Evolutionary conservation across 116 monocot species (phyloP).

Genomic region (Zostera marina): DNA sequence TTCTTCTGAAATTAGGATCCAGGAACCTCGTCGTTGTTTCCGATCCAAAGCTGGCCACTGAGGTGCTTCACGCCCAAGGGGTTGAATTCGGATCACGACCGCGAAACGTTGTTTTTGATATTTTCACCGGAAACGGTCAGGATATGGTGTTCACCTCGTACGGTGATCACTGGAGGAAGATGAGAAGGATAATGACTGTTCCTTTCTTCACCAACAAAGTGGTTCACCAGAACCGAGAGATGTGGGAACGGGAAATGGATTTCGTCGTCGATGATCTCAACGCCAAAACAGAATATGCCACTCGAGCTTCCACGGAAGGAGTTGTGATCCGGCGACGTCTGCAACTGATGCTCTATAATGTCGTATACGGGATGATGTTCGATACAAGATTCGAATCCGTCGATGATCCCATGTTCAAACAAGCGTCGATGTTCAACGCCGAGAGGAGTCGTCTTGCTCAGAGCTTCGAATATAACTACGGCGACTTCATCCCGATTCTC

Average conservation of each 20-base stretch:
- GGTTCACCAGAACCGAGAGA: conserved; percentile 29
- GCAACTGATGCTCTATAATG: conserved; percentile 67
- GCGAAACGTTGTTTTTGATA: conserved; percentile 83
- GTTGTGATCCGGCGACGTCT: conserved; percentile 33
- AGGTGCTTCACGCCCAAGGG: conserved; percentile 80
- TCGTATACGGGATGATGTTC: conserved; percentile 71
- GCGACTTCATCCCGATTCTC: conserved; percentile 58
- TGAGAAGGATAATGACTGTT: conserved; percentile 80
- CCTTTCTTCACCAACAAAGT: conserved; percentile 97
- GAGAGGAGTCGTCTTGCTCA: conserved; percentile 59
- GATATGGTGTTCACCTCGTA: conserved; percentile 96
- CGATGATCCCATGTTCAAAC: conserved; percentile 41
- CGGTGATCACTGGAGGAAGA: conserved; percentile 89
- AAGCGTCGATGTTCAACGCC: conserved; percentile 30
- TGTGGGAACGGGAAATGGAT: conserved; percentile 42
- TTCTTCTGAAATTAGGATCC: conserved; percentile 22
- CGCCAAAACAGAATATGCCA: conserved; percentile 19
- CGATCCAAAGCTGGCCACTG: conserved; percentile 53
- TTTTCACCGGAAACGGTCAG: conserved; percentile 87
- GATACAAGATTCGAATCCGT: conserved; percentile 40
- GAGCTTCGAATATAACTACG: conserved; percentile 79
- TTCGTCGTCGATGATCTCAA: conserved; percentile 26
- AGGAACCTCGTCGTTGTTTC: conserved; percentile 76
- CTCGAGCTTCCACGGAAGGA: conserved; percentile 26
- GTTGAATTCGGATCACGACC: conserved; percentile 91